Percentiles rank a stretch among this genome's conserved stretches.
phyloP scores from a whole-genome alignment of 2,329 filamentous ascomycete species.

The Salinomyces thailandicus region DNA sequence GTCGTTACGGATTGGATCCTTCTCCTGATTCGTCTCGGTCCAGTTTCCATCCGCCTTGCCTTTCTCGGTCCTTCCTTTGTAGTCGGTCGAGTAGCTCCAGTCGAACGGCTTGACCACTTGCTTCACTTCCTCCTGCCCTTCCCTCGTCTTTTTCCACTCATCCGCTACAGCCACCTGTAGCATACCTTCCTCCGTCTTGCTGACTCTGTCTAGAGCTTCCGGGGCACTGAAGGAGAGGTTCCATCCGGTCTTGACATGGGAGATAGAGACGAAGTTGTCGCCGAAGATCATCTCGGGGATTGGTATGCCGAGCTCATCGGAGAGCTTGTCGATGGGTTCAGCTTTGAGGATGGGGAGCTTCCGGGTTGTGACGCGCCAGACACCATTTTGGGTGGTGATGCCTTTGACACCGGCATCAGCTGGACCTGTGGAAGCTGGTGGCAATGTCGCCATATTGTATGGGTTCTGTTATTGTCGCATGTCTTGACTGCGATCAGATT shows the following conservation, averaged over 20 bases:
- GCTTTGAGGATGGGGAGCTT: slow-evolving; percentile 94
- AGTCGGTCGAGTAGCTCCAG: slow-evolving; percentile 92
- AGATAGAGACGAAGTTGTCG: slow-evolving; percentile 72
- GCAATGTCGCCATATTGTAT: neutral
- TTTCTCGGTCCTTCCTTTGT: slow-evolving; percentile 55
- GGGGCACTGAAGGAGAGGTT: slow-evolving; percentile 69
- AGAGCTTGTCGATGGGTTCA: slow-evolving; percentile 78
- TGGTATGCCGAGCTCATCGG: slow-evolving; percentile 66
- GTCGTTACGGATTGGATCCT: slow-evolving; percentile 66
- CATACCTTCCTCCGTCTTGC: slow-evolving; percentile 87
- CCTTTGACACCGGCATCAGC: slow-evolving; percentile 4
- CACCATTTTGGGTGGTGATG: slow-evolving; percentile 18
- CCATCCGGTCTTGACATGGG: slow-evolving; percentile 68
- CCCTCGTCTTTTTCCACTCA: slow-evolving; percentile 68
- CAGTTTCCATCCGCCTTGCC: slow-evolving; percentile 12
- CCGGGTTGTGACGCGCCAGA: slow-evolving; percentile 55
- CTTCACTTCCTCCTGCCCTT: slow-evolving; percentile 73
- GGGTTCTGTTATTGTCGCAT: neutral
- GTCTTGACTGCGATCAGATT: neutral
- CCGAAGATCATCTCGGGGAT: slow-evolving; percentile 99
- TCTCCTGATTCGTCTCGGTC: slow-evolving; percentile 24
- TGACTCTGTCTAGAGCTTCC: slow-evolving; percentile 79
- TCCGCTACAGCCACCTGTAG: slow-evolving; percentile 86
- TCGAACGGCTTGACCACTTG: slow-evolving; percentile 94
- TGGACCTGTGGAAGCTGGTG: neutral